Conservation (phyloP, 805 yeast genomes). For the Saccharomycopsis sp. region DNA sequence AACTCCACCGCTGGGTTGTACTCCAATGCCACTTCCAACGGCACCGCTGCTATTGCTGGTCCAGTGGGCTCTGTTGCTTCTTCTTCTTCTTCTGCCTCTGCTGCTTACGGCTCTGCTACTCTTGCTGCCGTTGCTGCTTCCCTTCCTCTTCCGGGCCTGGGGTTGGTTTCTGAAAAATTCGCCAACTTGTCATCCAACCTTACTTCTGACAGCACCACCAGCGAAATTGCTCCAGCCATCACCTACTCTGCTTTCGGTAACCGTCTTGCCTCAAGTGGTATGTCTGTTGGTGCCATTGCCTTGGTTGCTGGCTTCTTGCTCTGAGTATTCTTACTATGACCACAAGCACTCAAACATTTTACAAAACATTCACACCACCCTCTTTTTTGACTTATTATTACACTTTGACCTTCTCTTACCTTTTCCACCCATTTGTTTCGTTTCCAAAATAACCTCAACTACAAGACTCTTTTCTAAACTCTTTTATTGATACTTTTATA, state of each 20-base stretch:
- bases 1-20: slow-evolving; percentile 3
- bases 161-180: neutral
- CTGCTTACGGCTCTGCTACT: neutral
- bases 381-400: no score
- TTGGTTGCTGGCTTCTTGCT: slow-evolving; percentile 20
- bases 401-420: neutral
- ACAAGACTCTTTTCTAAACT: neutral
- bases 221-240: slow-evolving; percentile 19
- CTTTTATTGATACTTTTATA: no score
- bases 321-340: slow-evolving; percentile 5
- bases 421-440: neutral
- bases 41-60: neutral
- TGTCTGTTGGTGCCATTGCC: slow-evolving; percentile 18
- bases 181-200: neutral
- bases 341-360: no score
- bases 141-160: neutral
- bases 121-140: slow-evolving; percentile 1
- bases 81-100: slow-evolving; percentile 1
- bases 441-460: neutral
- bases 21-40: slow-evolving; percentile 6
- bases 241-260: slow-evolving; percentile 19
- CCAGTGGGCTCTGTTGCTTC: neutral
- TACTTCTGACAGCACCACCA: slow-evolving; percentile 3
- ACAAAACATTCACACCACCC: no score
- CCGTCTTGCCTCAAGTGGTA: slow-evolving; percentile 8